Base-by-base conservation (phyloP, 1,284 basidiomycete species). In the Ustilago shanxiensis region DNA sequence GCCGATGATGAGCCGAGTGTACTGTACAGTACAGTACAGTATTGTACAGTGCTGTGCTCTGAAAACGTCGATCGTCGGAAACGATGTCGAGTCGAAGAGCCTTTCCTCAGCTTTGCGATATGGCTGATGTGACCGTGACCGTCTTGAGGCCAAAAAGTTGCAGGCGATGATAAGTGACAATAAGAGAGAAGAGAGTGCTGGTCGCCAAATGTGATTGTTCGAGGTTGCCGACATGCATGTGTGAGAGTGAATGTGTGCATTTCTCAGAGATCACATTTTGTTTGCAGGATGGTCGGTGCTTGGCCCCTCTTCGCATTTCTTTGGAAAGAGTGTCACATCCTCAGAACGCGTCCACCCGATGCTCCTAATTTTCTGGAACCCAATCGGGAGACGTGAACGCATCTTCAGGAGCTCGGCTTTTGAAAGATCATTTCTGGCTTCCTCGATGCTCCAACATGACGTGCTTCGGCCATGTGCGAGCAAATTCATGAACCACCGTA, bases 401-500 rank as follows among this genome's bases (percentile, higher is more conserved):
- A 52, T 64, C 37, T n/a, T 70, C 61, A 61, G 67, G 60, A 64
- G 67, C 61, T 64, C 61, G 61, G 60, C 37, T 20, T n/a, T 45
- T 7, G 2, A 13, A 22, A 20, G n/a, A n/a, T n/a, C n/a, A n/a
- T n/a, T n/a, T n/a, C n/a, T n/a, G n/a, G n/a, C n/a, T n/a, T n/a
- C n/a, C n/a, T n/a, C n/a, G n/a, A n/a, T n/a, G n/a, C n/a, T n/a
- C n/a, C n/a, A n/a, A n/a, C n/a, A n/a, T n/a, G n/a, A n/a, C n/a
- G n/a, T n/a, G n/a, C n/a, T n/a, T n/a, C n/a, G n/a, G n/a, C n/a
- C n/a, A n/a, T n/a, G n/a, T n/a, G n/a, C n/a, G n/a, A n/a, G n/a
- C n/a, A n/a, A n/a, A n/a, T n/a, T n/a, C n/a, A n/a, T n/a, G n/a
- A n/a, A n/a, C n/a, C n/a, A n/a, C n/a, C n/a, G n/a, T n/a, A n/a